A percentile compares a stretch with the other conserved stretches of the same genome.
Evolutionary conservation across 129 eudicot genomes (phyloP).

Genomic region (Pseudognaphalium luteoalbum): DNA sequence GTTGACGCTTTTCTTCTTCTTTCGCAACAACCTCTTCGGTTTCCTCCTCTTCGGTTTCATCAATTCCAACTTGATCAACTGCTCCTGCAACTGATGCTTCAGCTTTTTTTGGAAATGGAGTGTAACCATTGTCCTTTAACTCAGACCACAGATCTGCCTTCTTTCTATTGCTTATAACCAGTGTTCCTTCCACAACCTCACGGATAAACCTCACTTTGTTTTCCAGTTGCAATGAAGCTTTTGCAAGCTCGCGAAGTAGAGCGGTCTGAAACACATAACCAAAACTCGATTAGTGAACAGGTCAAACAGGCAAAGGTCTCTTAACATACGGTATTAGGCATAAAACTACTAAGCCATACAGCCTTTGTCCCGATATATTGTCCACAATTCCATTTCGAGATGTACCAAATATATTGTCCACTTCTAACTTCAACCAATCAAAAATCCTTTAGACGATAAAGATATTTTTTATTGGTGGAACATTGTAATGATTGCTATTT

Average conservation of each 20-base stretch:
- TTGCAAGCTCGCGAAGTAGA: slow-evolving; percentile 51
- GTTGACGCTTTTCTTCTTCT: slow-evolving; percentile 31
- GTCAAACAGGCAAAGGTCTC: too few species aligned
- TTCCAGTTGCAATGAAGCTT: slow-evolving; percentile 45
- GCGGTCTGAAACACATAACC: slow-evolving; percentile 43
- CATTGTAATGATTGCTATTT: too few species aligned
- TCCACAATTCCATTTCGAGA: too few species aligned
- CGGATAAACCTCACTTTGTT: slow-evolving; percentile 68
- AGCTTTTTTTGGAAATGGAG: too few species aligned
- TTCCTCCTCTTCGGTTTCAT: slow-evolving; percentile 8
- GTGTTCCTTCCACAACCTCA: slow-evolving; percentile 55
- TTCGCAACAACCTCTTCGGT: not conserved
- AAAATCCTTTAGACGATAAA: too few species aligned
- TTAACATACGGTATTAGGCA: too few species aligned
- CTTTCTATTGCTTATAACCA: slow-evolving; percentile 58
- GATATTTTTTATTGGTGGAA: too few species aligned
- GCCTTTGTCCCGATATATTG: too few species aligned
- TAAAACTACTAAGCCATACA: too few species aligned
- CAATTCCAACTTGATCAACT: slow-evolving; percentile 48
- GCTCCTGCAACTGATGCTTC: slow-evolving; percentile 35
- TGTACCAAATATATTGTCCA: too few species aligned
- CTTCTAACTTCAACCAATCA: too few species aligned
- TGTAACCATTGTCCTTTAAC: too few species aligned
- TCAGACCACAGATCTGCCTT: slow-evolving; percentile 43
- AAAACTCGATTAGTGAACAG: not conserved